Evolutionary conservation across 495 filamentous ascomycete species (phyloP).

Genomic region (Cercophora scortea): DNA sequence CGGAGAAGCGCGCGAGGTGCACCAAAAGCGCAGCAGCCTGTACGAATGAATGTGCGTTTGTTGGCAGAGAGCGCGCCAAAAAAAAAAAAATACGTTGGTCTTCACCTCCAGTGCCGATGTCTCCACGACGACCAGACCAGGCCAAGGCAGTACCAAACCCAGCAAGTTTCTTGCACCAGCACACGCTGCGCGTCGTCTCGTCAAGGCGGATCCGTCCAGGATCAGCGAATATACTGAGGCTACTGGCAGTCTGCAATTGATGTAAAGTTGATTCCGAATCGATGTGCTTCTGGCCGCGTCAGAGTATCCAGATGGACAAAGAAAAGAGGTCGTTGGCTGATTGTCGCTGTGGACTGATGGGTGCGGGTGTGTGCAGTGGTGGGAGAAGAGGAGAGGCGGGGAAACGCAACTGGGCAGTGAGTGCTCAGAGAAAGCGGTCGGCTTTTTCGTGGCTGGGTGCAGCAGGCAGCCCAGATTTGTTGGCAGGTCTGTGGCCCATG

Average conservation of each 20-base stretch:
- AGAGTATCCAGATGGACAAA: not conserved
- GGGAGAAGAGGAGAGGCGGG: not conserved
- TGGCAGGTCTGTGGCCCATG: too few species aligned
- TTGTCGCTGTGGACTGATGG: not conserved
- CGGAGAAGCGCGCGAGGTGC: conserved; percentile 1
- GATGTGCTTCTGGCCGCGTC: not conserved
- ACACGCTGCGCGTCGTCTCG: not conserved
- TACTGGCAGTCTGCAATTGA: conserved; percentile 11
- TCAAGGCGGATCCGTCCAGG: not conserved
- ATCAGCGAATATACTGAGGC: conserved; percentile 6
- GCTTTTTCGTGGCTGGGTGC: not conserved
- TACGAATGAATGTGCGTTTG: conserved; percentile 2
- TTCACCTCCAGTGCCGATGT: not conserved
- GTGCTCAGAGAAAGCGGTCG: too few species aligned
- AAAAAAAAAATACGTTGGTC: conserved; percentile 6
- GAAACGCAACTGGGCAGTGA: not conserved
- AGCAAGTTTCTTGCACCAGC: not conserved
- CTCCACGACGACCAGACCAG: not conserved
- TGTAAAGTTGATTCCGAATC: not conserved
- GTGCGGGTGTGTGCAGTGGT: not conserved
- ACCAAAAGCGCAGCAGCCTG: conserved; percentile 7
- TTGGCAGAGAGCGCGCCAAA: not conserved
- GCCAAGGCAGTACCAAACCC: not conserved
- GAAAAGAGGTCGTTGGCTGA: not conserved
- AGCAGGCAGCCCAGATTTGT: too few species aligned